A percentile compares a stretch with the other conserved stretches of the same genome.
These are phyloP conservation scores for Penicillium expansum DNA, from an alignment of 2,329 filamentous ascomycete genomes.

Conservation along the genomic window DNA sequence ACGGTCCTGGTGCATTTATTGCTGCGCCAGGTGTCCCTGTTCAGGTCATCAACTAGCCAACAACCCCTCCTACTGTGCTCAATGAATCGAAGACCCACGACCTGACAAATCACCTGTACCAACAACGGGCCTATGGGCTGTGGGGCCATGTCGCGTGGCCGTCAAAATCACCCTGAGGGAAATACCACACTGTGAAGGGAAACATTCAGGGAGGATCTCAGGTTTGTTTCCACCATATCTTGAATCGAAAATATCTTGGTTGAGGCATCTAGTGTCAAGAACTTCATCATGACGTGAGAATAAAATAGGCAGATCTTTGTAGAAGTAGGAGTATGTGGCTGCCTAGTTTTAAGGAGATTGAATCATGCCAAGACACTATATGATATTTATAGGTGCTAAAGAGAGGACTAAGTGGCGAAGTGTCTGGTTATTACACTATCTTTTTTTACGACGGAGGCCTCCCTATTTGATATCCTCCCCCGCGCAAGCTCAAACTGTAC, in stretches of 20 bases:
- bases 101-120: background rate
- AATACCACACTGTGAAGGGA: background rate
- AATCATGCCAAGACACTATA: background rate
- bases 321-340: background rate
- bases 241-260: background rate
- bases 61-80: background rate
- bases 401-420: too few relatives aligned
- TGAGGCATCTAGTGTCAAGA: background rate
- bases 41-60: background rate
- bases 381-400: background rate
- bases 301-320: background rate
- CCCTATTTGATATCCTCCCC: too few relatives aligned
- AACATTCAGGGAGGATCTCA: background rate
- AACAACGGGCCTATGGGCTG: background rate
- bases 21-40: background rate
- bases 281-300: background rate
- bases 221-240: background rate
- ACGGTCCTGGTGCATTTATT: background rate
- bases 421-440: too few relatives aligned
- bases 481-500: too few relatives aligned
- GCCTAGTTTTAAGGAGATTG: background rate
- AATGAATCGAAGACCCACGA: background rate
- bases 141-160: background rate
- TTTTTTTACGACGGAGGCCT: too few relatives aligned
- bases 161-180: background rate